These are phyloP conservation scores for Scalesia atractyloides DNA, from an alignment of 129 eudicot species.

Conservation along the genomic window DNA sequence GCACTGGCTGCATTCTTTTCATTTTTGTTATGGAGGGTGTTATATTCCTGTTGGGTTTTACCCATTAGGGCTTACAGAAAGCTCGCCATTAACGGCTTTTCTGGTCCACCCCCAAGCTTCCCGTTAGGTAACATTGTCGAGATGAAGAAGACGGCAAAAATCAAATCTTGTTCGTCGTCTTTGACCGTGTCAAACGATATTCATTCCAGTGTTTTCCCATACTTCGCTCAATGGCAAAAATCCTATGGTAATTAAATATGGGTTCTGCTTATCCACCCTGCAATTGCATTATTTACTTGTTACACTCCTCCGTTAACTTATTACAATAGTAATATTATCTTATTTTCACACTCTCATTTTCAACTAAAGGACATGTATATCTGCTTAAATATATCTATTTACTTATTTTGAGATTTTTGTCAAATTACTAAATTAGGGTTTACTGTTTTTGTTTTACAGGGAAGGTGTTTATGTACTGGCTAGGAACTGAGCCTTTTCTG, in stretches of 20 bases:
- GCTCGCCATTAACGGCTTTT: constrained; percentile 61
- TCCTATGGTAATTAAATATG: constrained; percentile 48
- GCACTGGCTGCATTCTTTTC: constrained; percentile 39
- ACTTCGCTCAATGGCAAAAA: constrained; percentile 79
- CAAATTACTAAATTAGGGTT: constrained; percentile 1
- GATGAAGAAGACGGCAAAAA: constrained; percentile 44
- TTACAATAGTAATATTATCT: no score
- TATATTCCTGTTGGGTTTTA: constrained; percentile 58
- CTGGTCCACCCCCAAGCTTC: constrained; percentile 80
- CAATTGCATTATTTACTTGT: no score
- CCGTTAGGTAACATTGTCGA: constrained; percentile 76
- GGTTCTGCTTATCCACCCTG: no score
- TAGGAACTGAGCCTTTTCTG: constrained; percentile 90
- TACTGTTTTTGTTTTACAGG: constrained; percentile 50
- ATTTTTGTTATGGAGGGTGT: constrained; percentile 44
- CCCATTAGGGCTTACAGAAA: constrained; percentile 61
- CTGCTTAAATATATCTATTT: no score
- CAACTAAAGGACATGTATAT: no score
- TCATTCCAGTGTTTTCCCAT: constrained; percentile 73
- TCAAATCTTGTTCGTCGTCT: constrained; percentile 16
- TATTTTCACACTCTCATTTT: no score
- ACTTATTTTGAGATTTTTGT: no score
- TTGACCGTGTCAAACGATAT: constrained; percentile 58
- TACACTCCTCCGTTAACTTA: no score
- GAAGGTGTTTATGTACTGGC: constrained; percentile 84